Percentiles rank a stretch among this genome's conserved stretches.
These are phyloP conservation scores for Diplodia scrobiculata DNA, from an alignment of 2,329 filamentous ascomycete genomes.

Conservation along the genomic window DNA sequence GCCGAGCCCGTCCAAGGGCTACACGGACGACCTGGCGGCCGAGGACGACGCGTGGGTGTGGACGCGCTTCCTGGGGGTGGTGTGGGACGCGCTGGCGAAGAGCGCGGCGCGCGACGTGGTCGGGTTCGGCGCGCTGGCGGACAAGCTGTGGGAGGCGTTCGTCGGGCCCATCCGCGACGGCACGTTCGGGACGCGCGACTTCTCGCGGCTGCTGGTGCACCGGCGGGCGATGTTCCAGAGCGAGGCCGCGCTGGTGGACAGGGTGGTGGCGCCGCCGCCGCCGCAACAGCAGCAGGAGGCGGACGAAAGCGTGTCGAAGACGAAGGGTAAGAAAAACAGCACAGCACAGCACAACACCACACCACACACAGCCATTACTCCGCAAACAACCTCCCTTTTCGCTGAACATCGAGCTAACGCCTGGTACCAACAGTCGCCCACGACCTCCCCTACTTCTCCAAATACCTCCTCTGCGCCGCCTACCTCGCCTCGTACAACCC, in stretches of 20 bases:
- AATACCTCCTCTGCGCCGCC: constrained; percentile 72
- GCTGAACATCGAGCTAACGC: neutral
- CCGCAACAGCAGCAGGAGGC: constrained; percentile 1
- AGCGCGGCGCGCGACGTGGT: constrained; percentile 78
- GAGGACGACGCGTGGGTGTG: constrained; percentile 70
- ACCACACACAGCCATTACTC: neutral
- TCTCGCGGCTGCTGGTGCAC: constrained; percentile 76
- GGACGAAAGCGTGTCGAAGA: neutral
- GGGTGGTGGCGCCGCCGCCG: constrained; percentile 52
- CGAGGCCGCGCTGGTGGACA: constrained; percentile 68
- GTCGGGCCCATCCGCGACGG: constrained; percentile 73
- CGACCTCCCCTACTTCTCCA: constrained; percentile 69
- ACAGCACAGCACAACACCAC: neutral
- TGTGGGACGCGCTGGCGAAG: constrained; percentile 84
- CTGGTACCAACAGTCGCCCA: constrained; percentile 41
- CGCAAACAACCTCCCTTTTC: no score
- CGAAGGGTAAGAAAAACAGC: constrained; percentile 2
- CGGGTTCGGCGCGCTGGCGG: constrained; percentile 68
- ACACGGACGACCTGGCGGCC: constrained; percentile 51
- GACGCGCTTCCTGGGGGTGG: constrained; percentile 76
- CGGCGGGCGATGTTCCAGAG: constrained; percentile 71
- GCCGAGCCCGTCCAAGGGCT: constrained; percentile 49
- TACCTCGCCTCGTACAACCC: constrained; percentile 83
- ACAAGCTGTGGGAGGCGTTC: constrained; percentile 82
- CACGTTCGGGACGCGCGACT: constrained; percentile 76